Conservation (phyloP, 2,329 filamentous ascomycete species). For the Sarocladium strictum region DNA sequence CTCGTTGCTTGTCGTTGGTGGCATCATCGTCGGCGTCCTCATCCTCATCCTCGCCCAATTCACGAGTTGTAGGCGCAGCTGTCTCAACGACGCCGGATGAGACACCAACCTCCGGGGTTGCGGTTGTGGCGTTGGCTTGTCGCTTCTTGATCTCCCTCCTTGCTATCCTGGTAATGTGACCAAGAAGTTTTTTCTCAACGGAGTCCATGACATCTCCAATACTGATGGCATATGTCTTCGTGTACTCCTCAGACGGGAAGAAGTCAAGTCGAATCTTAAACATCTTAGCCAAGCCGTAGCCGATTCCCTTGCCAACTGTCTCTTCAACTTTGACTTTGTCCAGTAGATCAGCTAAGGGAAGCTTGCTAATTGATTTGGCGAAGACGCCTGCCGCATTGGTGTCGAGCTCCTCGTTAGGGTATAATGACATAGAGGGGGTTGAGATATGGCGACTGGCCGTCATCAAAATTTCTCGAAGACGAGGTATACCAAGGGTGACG, state of each 20-base stretch:
- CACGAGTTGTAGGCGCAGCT: slow-evolving; percentile 31
- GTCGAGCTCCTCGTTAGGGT: slow-evolving; percentile 66
- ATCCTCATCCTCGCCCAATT: slow-evolving; percentile 59
- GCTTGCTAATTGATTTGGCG: slow-evolving; percentile 83
- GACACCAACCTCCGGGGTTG: slow-evolving; percentile 67
- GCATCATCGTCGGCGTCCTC: slow-evolving; percentile 75
- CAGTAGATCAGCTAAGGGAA: slow-evolving; percentile 77
- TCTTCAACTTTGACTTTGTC: slow-evolving; percentile 79
- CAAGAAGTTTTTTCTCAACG: slow-evolving; percentile 75
- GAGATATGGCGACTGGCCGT: slow-evolving; percentile 85
- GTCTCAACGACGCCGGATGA: slow-evolving; percentile 48
- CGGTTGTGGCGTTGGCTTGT: slow-evolving; percentile 53
- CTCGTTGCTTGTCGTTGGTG: slow-evolving; percentile 65
- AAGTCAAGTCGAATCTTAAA: slow-evolving; percentile 79
- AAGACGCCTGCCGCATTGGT: slow-evolving; percentile 68
- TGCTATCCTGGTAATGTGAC: slow-evolving; percentile 62
- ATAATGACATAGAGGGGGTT: slow-evolving; percentile 84
- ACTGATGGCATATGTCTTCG: slow-evolving; percentile 75
- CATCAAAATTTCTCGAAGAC: slow-evolving; percentile 96
- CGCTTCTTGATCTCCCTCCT: slow-evolving; percentile 79
- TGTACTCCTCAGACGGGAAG: slow-evolving; percentile 81
- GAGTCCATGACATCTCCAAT: slow-evolving; percentile 70
- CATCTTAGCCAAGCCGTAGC: slow-evolving; percentile 68
- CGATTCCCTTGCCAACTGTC: slow-evolving; percentile 64
- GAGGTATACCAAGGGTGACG: slow-evolving; percentile 96